These are phyloP conservation scores for Extremus antarcticus DNA, from an alignment of 495 filamentous ascomycete species.

Conservation along the genomic window DNA sequence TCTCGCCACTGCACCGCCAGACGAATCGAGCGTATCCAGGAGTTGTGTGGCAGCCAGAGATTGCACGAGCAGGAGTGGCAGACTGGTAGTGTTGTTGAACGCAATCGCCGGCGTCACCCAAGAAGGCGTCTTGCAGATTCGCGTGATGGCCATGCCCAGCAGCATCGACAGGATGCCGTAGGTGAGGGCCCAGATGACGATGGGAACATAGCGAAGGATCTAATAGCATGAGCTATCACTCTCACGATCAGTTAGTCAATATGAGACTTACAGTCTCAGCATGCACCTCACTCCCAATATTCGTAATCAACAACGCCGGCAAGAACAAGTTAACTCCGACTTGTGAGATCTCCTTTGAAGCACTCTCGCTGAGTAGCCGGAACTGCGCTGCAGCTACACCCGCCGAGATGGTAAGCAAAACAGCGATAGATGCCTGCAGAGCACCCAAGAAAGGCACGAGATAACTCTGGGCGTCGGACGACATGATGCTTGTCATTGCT, in stretches of 20 bases:
- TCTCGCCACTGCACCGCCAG: conserved; percentile 43
- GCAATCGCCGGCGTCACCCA: conserved; percentile 58
- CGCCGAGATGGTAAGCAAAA: conserved; percentile 56
- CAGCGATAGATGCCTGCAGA: conserved; percentile 58
- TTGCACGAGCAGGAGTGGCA: conserved; percentile 58
- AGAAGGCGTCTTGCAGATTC: conserved; percentile 45
- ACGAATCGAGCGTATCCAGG: conserved; percentile 42
- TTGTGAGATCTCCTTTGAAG: conserved; percentile 53
- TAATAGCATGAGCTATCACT: background rate
- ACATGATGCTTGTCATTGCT: background rate
- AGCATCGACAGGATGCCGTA: conserved; percentile 46
- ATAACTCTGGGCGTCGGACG: background rate
- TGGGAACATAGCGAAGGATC: conserved; percentile 10
- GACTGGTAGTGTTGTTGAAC: conserved; percentile 69
- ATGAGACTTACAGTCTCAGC: conserved; percentile 33
- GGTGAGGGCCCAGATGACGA: conserved; percentile 46
- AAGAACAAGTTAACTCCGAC: conserved; percentile 60
- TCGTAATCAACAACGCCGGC: conserved; percentile 57
- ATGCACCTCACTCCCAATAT: conserved; percentile 57
- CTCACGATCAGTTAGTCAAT: background rate
- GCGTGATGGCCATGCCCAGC: conserved; percentile 37
- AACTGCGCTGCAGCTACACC: conserved; percentile 50
- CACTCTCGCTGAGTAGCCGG: conserved; percentile 42
- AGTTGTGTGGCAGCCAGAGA: conserved; percentile 56
- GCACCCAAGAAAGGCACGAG: conserved; percentile 50